Evolutionary conservation across 352 stramenopile species (phyloP).

Genomic region (Hyaloperonospora brassicae): DNA sequence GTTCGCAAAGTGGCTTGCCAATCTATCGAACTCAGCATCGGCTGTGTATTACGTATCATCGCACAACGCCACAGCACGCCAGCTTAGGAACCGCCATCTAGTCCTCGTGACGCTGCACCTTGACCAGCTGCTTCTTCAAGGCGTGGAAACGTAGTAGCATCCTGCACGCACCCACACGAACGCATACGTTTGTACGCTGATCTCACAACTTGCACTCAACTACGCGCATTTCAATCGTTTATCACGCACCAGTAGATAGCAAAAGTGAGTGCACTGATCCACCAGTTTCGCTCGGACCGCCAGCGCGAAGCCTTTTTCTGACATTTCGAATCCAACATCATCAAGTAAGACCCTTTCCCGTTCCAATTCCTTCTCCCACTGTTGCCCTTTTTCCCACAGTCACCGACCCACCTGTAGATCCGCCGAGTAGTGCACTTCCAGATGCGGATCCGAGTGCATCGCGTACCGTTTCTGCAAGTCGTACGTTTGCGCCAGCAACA

Average conservation of each 20-base stretch:
- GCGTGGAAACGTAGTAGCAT: constrained; percentile 77
- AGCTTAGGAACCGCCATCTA: constrained; percentile 12
- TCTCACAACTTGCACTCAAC: too few relatives aligned
- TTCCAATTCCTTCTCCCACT: too few relatives aligned
- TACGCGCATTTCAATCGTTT: not conserved
- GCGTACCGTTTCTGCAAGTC: constrained; percentile 76
- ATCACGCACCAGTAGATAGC: constrained; percentile 70
- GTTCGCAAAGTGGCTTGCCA: too few relatives aligned
- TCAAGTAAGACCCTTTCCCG: too few relatives aligned
- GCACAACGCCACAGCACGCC: too few relatives aligned
- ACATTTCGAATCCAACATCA: constrained; percentile 1
- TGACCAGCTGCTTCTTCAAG: constrained; percentile 71
- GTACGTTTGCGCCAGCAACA: constrained; percentile 58
- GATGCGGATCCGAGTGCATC: constrained; percentile 17
- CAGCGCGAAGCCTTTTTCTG: constrained; percentile 69
- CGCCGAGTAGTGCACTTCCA: constrained; percentile 54
- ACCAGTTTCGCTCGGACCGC: constrained; percentile 76
- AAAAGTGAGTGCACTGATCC: constrained; percentile 79
- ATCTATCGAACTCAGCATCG: too few relatives aligned
- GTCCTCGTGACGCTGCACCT: constrained; percentile 54
- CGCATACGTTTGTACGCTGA: too few relatives aligned
- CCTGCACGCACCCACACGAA: constrained; percentile 23
- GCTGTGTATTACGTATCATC: too few relatives aligned
- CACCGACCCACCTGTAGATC: constrained; percentile 49
- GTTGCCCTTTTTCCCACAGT: not conserved